These are phyloP conservation scores for Colletotrichum caudatum DNA, from an alignment of 2,329 filamentous ascomycete species.

Conservation along the genomic window DNA sequence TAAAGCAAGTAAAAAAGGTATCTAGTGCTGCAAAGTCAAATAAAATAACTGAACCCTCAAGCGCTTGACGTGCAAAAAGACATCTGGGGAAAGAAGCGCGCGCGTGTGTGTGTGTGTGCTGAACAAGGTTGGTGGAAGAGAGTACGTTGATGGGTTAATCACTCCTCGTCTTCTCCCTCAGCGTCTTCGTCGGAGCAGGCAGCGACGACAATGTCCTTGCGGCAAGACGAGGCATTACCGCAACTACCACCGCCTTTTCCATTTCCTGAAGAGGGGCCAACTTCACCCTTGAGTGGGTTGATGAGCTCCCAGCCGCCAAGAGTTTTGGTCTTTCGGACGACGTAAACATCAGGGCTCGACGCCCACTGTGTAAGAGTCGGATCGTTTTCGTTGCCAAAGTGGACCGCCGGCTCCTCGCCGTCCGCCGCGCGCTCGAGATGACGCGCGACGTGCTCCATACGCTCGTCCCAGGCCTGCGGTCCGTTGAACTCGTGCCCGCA, in stretches of 20 bases:
- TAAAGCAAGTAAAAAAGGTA: constrained; percentile 10
- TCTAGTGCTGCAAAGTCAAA: neutral
- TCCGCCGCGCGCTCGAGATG: constrained; percentile 74
- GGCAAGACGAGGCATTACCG: constrained; percentile 12
- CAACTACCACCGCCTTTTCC: constrained; percentile 33
- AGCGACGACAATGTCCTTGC: constrained; percentile 29
- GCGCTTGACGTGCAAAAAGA: constrained; percentile 3
- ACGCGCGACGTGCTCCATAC: constrained; percentile 88
- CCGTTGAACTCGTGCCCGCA: constrained; percentile 74
- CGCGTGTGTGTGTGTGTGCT: neutral
- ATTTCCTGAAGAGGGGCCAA: constrained; percentile 39
- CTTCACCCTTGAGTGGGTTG: constrained; percentile 46
- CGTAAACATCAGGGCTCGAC: constrained; percentile 51
- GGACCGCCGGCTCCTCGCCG: constrained; percentile 48
- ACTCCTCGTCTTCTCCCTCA: constrained; percentile 41
- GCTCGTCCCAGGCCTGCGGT: constrained; percentile 77
- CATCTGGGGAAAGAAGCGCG: neutral
- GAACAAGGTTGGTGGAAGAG: neutral
- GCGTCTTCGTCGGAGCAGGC: constrained; percentile 39
- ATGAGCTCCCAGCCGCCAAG: constrained; percentile 51
- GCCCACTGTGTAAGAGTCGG: constrained; percentile 57
- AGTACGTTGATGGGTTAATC: neutral
- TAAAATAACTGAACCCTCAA: neutral
- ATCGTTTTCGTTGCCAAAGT: constrained; percentile 56
- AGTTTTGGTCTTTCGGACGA: constrained; percentile 48